Conservation (phyloP, 2,329 filamentous ascomycete genomes). For the Orbilia brochopaga region DNA sequence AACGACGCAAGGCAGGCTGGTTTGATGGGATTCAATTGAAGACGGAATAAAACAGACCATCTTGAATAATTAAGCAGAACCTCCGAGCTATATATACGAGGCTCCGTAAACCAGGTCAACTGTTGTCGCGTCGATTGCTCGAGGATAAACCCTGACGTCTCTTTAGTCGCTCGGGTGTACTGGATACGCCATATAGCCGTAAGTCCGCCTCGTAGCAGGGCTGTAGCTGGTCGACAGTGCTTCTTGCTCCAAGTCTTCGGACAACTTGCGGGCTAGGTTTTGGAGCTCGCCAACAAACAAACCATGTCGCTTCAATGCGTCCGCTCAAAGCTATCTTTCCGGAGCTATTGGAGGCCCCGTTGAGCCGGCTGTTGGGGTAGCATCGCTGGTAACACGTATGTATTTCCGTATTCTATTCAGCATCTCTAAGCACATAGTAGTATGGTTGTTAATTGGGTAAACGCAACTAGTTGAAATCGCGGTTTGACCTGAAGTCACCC, state of each 20-base stretch:
- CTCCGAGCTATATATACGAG: constrained; percentile 50
- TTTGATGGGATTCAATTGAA: neutral
- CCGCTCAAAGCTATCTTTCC: constrained; percentile 48
- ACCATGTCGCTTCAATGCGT: constrained; percentile 31
- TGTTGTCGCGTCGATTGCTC: constrained; percentile 46
- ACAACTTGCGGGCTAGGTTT: constrained; percentile 16
- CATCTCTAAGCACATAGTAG: no score
- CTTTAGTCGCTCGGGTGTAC: constrained; percentile 50
- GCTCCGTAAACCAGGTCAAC: constrained; percentile 21
- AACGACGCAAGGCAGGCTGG: neutral
- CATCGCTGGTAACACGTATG: neutral
- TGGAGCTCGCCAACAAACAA: constrained; percentile 43
- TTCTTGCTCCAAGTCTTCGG: constrained; percentile 31
- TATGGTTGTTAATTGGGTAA: no score
- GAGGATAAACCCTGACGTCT: constrained; percentile 45
- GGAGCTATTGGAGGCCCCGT: constrained; percentile 11
- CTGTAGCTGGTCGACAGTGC: constrained; percentile 44
- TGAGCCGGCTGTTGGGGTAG: constrained; percentile 47
- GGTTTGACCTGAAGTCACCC: constrained; percentile 15
- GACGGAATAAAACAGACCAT: constrained; percentile 37
- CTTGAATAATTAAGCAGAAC: constrained; percentile 49
- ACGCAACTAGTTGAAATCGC: constrained; percentile 6
- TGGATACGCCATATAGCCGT: constrained; percentile 50
- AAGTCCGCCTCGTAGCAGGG: constrained; percentile 39
- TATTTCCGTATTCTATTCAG: no score